Conservation (phyloP, 75 land plant genomes). For the Pinus albicaulis region DNA sequence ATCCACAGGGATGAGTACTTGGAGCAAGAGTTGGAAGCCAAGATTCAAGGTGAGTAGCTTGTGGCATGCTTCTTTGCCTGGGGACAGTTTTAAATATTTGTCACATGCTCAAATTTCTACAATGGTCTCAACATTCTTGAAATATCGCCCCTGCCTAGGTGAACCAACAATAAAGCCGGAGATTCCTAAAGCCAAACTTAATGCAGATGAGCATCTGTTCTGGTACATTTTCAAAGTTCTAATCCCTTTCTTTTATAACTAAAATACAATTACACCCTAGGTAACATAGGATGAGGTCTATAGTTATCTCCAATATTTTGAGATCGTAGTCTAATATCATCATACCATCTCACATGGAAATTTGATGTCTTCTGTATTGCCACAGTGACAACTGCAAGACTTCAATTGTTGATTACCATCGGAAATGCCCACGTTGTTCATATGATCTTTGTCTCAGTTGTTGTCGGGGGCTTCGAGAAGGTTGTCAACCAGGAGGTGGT, state of each 20-base stretch:
- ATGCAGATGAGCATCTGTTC: constrained; percentile 68
- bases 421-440: constrained; percentile 70
- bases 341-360: background rate
- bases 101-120: constrained; percentile 3
- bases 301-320: background rate
- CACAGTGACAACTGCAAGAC: constrained; percentile 83
- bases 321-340: background rate
- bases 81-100: background rate
- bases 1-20: constrained; percentile 58
- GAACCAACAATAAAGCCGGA: constrained; percentile 39
- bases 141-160: background rate
- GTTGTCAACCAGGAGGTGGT: constrained; percentile 20
- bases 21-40: constrained; percentile 73
- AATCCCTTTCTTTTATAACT: background rate
- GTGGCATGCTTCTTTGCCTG: background rate
- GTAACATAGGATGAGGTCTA: background rate
- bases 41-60: constrained; percentile 33
- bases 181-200: constrained; percentile 49
- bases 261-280: background rate
- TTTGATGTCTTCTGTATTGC: background rate
- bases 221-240: constrained; percentile 34
- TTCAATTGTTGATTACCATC: constrained; percentile 86
- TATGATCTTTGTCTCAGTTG: constrained; percentile 89
- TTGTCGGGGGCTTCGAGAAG: constrained; percentile 73
- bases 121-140: background rate